A percentile compares a stretch with the other conserved stretches of the same genome.
Evolutionary conservation across 495 filamentous ascomycete species (phyloP).

Genomic region (Symbiotaphrina buchneri): DNA sequence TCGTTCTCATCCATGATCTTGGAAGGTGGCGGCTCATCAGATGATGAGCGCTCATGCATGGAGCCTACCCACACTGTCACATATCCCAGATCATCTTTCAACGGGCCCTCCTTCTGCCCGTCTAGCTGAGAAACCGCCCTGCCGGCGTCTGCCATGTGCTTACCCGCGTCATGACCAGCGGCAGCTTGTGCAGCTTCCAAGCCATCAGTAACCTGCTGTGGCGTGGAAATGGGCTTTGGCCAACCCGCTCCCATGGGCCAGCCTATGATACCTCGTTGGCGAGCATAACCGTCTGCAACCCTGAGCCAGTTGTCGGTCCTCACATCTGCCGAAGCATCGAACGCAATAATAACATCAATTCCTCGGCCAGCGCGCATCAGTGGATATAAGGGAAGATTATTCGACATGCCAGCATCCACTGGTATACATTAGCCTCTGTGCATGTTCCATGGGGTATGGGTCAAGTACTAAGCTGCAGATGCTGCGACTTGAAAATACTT

Average conservation of each 20-base stretch:
- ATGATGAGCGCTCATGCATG: slow-evolving; percentile 37
- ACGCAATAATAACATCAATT: slow-evolving; percentile 78
- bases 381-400: slow-evolving; percentile 90
- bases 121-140: no score
- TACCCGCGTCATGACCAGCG: slow-evolving; percentile 30
- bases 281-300: slow-evolving; percentile 76
- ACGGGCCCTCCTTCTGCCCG: slow-evolving; percentile 13
- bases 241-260: slow-evolving; percentile 88
- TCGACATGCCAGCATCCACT: slow-evolving; percentile 90
- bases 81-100: slow-evolving; percentile 43
- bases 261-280: slow-evolving; percentile 68
- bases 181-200: slow-evolving; percentile 46
- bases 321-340: slow-evolving; percentile 69
- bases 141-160: slow-evolving; percentile 41
- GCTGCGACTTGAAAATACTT: slow-evolving; percentile 40
- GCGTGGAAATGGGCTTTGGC: slow-evolving; percentile 43
- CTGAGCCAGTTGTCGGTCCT: slow-evolving; percentile 84
- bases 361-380: slow-evolving; percentile 69
- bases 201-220: slow-evolving; percentile 30
- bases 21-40: slow-evolving; percentile 40
- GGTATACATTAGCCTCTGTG: no score
- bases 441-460: no score
- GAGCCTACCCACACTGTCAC: slow-evolving; percentile 93
- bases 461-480: slow-evolving; percentile 60
- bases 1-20: slow-evolving; percentile 36